These are phyloP conservation scores for Rhodosporidiobolus odoratus DNA, from an alignment of 768 basidiomycete species.

Conservation along the genomic window DNA sequence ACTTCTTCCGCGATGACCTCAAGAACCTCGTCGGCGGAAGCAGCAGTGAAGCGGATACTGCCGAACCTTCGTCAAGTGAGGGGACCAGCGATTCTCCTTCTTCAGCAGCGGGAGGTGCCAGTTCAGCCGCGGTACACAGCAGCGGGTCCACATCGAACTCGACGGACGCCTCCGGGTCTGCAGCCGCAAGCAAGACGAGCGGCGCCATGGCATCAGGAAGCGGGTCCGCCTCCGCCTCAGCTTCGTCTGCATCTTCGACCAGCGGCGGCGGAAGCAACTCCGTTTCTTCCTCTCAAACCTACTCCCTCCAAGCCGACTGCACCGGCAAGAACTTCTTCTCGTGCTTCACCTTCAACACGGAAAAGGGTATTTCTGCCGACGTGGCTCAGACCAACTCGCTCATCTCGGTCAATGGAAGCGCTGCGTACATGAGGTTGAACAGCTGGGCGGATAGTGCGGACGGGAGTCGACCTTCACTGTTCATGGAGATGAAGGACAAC, in stretches of 20 bases:
- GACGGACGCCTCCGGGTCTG: not conserved
- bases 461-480: not conserved
- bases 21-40: not conserved
- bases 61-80: no score
- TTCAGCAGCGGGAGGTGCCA: no score
- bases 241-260: not conserved
- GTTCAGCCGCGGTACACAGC: not conserved
- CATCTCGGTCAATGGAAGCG: not conserved
- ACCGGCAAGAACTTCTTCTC: not conserved
- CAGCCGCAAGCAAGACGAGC: not conserved
- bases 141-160: not conserved
- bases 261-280: not conserved
- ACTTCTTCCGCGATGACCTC: not conserved
- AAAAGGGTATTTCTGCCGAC: not conserved
- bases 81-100: not conserved
- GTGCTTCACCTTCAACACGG: not conserved
- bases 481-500: not conserved
- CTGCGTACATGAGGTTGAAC: not conserved
- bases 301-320: not conserved
- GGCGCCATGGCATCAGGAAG: no score
- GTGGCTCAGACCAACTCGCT: not conserved
- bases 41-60: no score
- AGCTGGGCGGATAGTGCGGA: not conserved
- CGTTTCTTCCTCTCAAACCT: not conserved
- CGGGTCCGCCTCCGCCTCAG: not conserved